Conservation (phyloP, 768 basidiomycete species). For the Termitomyces sp. region DNA sequence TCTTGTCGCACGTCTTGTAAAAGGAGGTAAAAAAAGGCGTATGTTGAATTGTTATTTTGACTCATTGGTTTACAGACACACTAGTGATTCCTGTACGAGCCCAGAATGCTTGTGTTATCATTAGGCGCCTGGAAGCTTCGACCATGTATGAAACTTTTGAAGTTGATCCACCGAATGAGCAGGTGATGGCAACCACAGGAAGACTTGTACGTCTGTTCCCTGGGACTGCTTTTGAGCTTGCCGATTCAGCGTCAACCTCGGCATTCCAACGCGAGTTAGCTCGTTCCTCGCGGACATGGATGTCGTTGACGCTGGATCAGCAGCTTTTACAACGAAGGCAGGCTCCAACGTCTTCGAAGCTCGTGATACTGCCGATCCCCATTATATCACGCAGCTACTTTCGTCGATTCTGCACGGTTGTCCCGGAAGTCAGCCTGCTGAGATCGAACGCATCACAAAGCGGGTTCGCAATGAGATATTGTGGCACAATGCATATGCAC, state of each 20-base stretch:
- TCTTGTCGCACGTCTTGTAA: conserved; percentile 15
- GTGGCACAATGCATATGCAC: conserved; percentile 30
- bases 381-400: conserved; percentile 45
- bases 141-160: conserved; percentile 43
- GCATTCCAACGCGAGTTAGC: conserved; percentile 29
- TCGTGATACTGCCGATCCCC: conserved; percentile 36
- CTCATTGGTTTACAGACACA: conserved; percentile 22
- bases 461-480: conserved; percentile 43
- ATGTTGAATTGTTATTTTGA: not conserved
- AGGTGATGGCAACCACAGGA: conserved; percentile 32
- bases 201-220: conserved; percentile 44
- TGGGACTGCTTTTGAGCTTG: conserved; percentile 34
- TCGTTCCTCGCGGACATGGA: conserved; percentile 35
- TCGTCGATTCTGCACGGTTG: conserved; percentile 37
- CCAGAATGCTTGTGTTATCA: conserved; percentile 44
- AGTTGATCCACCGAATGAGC: conserved; percentile 27
- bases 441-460: conserved; percentile 29
- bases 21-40: conserved; percentile 12
- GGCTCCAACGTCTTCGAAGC: conserved; percentile 26
- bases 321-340: conserved; percentile 32
- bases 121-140: conserved; percentile 22
- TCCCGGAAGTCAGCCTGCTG: conserved; percentile 21
- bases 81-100: conserved; percentile 31
- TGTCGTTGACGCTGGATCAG: conserved; percentile 25
- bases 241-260: conserved; percentile 18